Conservation (phyloP, 768 basidiomycete genomes). For the Tricholoma furcatifolium region DNA sequence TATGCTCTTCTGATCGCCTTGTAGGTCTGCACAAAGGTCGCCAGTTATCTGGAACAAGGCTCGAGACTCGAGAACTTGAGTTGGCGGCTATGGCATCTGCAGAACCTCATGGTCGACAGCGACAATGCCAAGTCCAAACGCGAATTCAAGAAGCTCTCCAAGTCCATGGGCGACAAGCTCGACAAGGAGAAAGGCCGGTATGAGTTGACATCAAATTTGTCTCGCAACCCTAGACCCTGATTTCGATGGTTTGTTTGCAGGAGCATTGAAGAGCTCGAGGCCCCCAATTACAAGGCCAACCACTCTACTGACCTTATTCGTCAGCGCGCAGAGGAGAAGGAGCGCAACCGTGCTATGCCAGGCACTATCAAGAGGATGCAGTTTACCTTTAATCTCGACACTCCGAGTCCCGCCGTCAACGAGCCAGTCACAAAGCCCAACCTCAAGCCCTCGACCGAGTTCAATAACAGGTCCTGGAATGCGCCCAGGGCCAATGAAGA, state of each 20-base stretch:
- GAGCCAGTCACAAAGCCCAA: constrained; percentile 61
- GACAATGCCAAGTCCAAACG: constrained; percentile 88
- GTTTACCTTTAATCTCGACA: constrained; percentile 85
- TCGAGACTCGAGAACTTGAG: constrained; percentile 89
- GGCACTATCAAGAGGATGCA: constrained; percentile 87
- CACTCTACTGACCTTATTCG: constrained; percentile 78
- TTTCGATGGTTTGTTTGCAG: constrained; percentile 34
- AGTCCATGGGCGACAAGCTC: constrained; percentile 87
- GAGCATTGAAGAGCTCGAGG: constrained; percentile 82
- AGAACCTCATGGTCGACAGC: constrained; percentile 87
- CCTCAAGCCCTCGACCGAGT: constrained; percentile 63
- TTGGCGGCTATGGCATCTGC: constrained; percentile 92
- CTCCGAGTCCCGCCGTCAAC: constrained; percentile 50
- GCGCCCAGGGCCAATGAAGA: constrained; percentile 25
- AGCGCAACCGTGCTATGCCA: constrained; percentile 67
- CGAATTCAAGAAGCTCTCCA: constrained; percentile 87
- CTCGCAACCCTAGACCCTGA: constrained; percentile 34
- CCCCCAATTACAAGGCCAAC: constrained; percentile 79
- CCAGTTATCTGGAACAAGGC: constrained; percentile 87
- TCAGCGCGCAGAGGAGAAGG: constrained; percentile 78
- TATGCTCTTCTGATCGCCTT: not conserved
- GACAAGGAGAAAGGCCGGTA: constrained; percentile 92
- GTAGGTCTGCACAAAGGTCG: constrained; percentile 88
- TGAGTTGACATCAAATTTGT: constrained; percentile 27
- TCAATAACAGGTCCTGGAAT: constrained; percentile 47